These are phyloP conservation scores for Diaporthe ilicicola DNA, from an alignment of 2,329 filamentous ascomycete genomes.

Conservation along the genomic window DNA sequence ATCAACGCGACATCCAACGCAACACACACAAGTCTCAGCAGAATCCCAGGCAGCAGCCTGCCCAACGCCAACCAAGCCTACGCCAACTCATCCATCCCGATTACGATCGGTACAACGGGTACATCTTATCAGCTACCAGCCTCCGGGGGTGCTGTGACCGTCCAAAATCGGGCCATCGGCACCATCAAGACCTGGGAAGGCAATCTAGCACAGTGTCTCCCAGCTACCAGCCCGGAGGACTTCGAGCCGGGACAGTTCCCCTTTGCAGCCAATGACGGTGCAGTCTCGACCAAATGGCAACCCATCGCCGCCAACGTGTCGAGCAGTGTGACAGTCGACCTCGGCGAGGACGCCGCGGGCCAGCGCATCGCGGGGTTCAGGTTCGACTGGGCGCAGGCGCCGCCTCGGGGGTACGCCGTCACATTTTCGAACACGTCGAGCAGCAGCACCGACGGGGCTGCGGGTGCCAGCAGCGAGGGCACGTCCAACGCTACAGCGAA, in stretches of 20 bases:
- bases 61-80: constrained; percentile 63
- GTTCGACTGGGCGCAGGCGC: constrained; percentile 33
- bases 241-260: constrained; percentile 75
- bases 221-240: constrained; percentile 55
- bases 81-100: constrained; percentile 61
- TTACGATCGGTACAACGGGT: constrained; percentile 61
- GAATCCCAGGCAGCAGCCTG: constrained; percentile 42
- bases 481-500: constrained; percentile 6
- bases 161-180: constrained; percentile 67
- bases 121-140: constrained; percentile 53
- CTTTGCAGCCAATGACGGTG: constrained; percentile 44
- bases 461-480: background rate
- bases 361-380: constrained; percentile 23
- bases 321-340: constrained; percentile 28
- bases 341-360: constrained; percentile 15
- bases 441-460: background rate
- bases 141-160: constrained; percentile 55
- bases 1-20: constrained; percentile 35
- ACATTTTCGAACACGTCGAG: constrained; percentile 26
- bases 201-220: constrained; percentile 72
- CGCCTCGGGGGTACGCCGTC: constrained; percentile 27
- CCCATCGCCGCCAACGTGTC: constrained; percentile 27
- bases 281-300: constrained; percentile 33
- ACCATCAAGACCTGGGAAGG: constrained; percentile 60
- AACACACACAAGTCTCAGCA: constrained; percentile 42